These are phyloP conservation scores for Salicornia ramosissima DNA, from an alignment of 148 eudicot species.

Conservation along the genomic window DNA sequence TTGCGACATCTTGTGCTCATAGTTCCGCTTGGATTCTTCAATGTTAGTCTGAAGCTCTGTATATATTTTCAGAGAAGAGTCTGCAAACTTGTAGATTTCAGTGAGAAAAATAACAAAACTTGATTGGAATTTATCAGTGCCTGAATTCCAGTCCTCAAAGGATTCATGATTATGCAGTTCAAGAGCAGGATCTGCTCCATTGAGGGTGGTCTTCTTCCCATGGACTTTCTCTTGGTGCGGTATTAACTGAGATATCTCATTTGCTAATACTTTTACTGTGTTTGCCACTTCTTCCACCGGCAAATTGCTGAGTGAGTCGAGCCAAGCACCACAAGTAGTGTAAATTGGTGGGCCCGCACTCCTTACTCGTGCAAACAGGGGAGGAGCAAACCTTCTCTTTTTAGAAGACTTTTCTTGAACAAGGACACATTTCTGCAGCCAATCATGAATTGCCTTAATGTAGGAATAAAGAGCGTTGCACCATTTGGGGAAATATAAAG, in stretches of 20 bases:
- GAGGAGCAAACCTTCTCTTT: constrained; percentile 35
- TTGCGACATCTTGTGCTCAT: constrained; percentile 42
- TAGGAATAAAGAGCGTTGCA: constrained; percentile 54
- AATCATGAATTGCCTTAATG: constrained; percentile 55
- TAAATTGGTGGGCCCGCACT: constrained; percentile 73
- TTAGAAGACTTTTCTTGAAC: constrained; percentile 40
- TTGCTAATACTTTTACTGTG: constrained; percentile 49
- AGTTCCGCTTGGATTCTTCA: constrained; percentile 45
- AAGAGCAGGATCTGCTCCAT: constrained; percentile 22
- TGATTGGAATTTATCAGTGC: constrained; percentile 41
- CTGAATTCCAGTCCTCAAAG: constrained; percentile 39
- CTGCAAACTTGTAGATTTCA: constrained; percentile 50
- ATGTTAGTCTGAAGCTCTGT: constrained; percentile 47
- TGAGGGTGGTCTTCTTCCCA: constrained; percentile 39
- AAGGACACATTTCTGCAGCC: constrained; percentile 70
- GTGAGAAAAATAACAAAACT: constrained; percentile 52
- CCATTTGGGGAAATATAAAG: constrained; percentile 75
- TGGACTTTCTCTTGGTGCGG: constrained; percentile 78
- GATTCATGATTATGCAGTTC: constrained; percentile 33
- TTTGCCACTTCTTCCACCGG: constrained; percentile 48
- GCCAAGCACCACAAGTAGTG: constrained; percentile 67
- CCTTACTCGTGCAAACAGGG: constrained; percentile 29
- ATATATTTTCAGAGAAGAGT: constrained; percentile 54
- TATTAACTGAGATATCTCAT: constrained; percentile 47
- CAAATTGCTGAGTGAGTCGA: constrained; percentile 45